These are phyloP conservation scores for Aphanocladium album DNA, from an alignment of 2,329 filamentous ascomycete species.

Conservation along the genomic window DNA sequence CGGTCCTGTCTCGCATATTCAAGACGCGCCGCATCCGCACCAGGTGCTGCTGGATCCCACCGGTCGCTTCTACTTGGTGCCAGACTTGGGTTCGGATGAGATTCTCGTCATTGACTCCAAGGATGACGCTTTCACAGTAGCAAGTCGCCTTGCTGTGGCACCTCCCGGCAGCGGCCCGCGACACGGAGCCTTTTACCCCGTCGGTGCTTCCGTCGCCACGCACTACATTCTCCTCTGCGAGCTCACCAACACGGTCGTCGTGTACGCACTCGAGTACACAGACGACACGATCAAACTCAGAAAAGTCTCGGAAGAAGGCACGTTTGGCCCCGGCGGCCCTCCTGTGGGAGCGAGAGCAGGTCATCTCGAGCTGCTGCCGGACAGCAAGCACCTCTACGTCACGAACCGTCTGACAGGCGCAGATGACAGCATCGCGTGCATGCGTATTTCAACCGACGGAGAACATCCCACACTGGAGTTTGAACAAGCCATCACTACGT, in stretches of 20 bases:
- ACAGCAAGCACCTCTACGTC: conserved; percentile 43
- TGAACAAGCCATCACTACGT: conserved; percentile 28
- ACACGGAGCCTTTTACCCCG: conserved; percentile 44
- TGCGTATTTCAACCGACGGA: conserved; percentile 28
- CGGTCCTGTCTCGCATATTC: conserved; percentile 29
- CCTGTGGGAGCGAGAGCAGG: conserved; percentile 37
- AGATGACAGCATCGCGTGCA: conserved; percentile 45
- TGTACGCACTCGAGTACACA: conserved; percentile 38
- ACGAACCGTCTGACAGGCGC: conserved; percentile 45
- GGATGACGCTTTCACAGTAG: conserved; percentile 35
- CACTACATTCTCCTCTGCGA: conserved; percentile 47
- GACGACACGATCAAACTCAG: conserved; percentile 31
- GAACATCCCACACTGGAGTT: conserved; percentile 26
- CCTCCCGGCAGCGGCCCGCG: conserved; percentile 43
- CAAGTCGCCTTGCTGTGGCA: conserved; percentile 27
- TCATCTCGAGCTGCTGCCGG: conserved; percentile 37
- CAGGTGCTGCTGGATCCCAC: conserved; percentile 44
- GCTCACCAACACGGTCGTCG: conserved; percentile 38
- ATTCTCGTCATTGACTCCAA: conserved; percentile 41
- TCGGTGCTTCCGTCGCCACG: conserved; percentile 28
- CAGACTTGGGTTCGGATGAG: conserved; percentile 46
- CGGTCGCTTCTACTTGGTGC: conserved; percentile 44
- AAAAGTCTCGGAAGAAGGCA: conserved; percentile 33
- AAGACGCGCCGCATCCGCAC: conserved; percentile 38
- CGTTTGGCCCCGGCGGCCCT: conserved; percentile 31